Evolutionary conservation across 192 early-diverging fungal genomes (phyloP).

Genomic region (Haplosporangium gracile): DNA sequence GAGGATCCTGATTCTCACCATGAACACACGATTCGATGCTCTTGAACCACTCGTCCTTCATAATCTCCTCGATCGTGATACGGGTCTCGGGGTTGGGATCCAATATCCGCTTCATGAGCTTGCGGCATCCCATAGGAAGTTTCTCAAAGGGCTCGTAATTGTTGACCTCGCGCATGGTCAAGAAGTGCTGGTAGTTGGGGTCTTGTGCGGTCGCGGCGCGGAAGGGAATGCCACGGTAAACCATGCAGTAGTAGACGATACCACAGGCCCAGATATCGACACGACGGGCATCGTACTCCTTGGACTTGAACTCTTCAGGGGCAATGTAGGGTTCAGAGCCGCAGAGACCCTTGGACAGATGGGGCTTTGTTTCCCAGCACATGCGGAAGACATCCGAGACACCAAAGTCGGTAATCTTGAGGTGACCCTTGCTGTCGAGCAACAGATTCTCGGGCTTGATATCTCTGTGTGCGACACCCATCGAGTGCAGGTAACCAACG

Average conservation of each 20-base stretch:
- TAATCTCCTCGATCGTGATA: slow-evolving; percentile 75
- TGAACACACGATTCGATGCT: slow-evolving; percentile 71
- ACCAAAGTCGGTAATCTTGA: slow-evolving; percentile 99
- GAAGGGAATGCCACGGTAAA: slow-evolving; percentile 77
- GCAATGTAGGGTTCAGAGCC: slow-evolving; percentile 98
- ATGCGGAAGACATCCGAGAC: slow-evolving; percentile 95
- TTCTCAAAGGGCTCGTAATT: slow-evolving; percentile 85
- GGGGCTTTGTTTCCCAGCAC: slow-evolving; percentile 82
- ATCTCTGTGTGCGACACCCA: slow-evolving; percentile 94
- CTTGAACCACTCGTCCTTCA: slow-evolving; percentile 85
- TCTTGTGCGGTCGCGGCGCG: slow-evolving; percentile 71
- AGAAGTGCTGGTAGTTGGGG: slow-evolving; percentile 73
- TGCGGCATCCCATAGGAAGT: slow-evolving; percentile 73
- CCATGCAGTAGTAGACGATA: slow-evolving; percentile 91
- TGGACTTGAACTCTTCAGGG: slow-evolving; percentile 82
- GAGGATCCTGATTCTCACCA: slow-evolving; percentile 51
- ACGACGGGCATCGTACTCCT: slow-evolving; percentile 91
- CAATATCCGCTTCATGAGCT: slow-evolving; percentile 83
- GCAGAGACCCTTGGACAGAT: slow-evolving; percentile 88
- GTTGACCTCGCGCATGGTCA: slow-evolving; percentile 60
- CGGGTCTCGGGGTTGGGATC: slow-evolving; percentile 83
- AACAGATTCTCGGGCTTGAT: slow-evolving; percentile 92
- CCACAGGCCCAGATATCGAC: slow-evolving; percentile 96
- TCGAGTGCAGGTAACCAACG: slow-evolving; percentile 88
- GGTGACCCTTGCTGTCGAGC: slow-evolving; percentile 77